phyloP scores from a whole-genome alignment of 331 rosid genomes.

The Saraca asoca region DNA sequence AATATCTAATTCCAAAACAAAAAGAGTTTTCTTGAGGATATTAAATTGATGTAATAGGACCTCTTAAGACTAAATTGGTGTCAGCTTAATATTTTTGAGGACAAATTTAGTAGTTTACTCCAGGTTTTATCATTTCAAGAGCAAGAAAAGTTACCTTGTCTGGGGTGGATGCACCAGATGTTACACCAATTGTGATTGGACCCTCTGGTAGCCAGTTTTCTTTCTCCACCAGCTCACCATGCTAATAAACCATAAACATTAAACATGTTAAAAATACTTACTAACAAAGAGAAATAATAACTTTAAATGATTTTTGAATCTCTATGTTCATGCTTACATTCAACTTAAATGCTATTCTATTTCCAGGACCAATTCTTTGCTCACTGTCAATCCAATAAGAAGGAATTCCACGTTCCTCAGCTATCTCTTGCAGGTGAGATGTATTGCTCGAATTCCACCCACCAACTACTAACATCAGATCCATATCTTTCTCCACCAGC shows the following conservation, averaged over 20 bases:
- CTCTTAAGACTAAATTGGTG: too few relatives aligned
- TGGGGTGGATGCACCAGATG: slow-evolving; percentile 97
- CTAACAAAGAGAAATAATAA: not conserved
- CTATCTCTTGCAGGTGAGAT: slow-evolving; percentile 96
- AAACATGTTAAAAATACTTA: not conserved
- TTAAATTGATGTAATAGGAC: not conserved
- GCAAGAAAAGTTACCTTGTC: slow-evolving; percentile 70
- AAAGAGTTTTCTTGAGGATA: too few relatives aligned
- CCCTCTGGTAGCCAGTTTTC: slow-evolving; percentile 87
- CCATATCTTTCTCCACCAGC: slow-evolving; percentile 80
- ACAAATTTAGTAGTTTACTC: slow-evolving; percentile 9
- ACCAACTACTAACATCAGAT: slow-evolving; percentile 85
- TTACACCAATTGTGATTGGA: slow-evolving; percentile 80
- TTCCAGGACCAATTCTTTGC: slow-evolving; percentile 96
- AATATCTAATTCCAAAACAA: too few relatives aligned
- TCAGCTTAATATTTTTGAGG: not conserved
- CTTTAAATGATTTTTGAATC: slow-evolving; percentile 14
- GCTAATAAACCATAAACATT: slow-evolving; percentile 48
- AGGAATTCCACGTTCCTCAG: slow-evolving; percentile 92
- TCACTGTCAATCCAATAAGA: slow-evolving; percentile 93
- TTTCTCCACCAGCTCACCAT: slow-evolving; percentile 91
- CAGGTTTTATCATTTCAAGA: slow-evolving; percentile 11
- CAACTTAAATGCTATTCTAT: slow-evolving; percentile 74
- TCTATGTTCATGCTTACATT: slow-evolving; percentile 55
- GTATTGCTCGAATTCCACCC: slow-evolving; percentile 99